Conservation (phyloP, 306 rosid species). For the Casuarina glauca region DNA sequence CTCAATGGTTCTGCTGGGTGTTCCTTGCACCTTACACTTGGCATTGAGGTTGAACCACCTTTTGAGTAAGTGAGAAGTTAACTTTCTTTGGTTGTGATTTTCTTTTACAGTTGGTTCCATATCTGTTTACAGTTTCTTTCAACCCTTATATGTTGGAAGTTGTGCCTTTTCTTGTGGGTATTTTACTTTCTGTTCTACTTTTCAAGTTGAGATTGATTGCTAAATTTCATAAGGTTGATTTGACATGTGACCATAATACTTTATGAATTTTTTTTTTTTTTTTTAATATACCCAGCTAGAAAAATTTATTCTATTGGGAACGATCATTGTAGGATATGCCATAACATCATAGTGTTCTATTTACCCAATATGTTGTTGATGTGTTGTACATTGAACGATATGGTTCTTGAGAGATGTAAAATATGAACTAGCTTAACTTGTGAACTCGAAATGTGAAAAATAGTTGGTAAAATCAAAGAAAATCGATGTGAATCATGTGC, state of each 20-base stretch:
- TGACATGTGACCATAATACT: not conserved
- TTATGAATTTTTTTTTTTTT: not conserved
- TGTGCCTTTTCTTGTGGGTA: not conserved
- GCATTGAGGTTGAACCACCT: conserved; percentile 86
- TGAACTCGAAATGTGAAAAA: too few relatives aligned
- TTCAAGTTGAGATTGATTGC: not conserved
- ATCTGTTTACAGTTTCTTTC: conserved; percentile 7
- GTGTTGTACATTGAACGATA: not conserved
- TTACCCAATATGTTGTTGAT: too few relatives aligned
- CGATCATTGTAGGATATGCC: not conserved
- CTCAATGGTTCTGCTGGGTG: conserved; percentile 48
- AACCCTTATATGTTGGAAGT: not conserved
- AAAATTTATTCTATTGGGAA: not conserved
- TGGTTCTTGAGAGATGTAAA: not conserved
- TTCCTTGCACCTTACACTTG: conserved; percentile 78
- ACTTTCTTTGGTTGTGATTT: conserved; percentile 13
- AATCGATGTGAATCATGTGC: not conserved
- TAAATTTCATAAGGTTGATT: not conserved
- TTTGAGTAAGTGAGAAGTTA: conserved; percentile 70
- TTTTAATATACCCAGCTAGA: not conserved
- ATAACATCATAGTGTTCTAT: not conserved
- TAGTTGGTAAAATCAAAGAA: not conserved
- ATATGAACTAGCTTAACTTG: not conserved
- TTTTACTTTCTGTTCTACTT: not conserved
- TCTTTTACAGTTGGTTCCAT: conserved; percentile 13